phyloP scores from a whole-genome alignment of 176 grass and related monocot species.

The Musa schizocarpa region DNA sequence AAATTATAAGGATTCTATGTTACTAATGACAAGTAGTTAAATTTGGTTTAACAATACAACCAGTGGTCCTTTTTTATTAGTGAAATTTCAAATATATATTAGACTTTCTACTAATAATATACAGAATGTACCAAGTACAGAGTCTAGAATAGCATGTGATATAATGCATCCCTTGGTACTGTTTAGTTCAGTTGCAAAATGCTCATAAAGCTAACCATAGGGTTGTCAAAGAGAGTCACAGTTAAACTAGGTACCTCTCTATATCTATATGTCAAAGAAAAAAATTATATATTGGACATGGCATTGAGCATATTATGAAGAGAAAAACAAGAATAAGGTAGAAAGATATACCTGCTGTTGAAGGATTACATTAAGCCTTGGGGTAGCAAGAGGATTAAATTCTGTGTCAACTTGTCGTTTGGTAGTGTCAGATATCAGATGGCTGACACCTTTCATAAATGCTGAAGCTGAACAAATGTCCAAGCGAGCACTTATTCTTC shows the following conservation, averaged over 20 bases:
- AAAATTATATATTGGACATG: neutral
- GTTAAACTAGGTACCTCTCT: neutral
- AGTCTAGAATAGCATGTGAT: neutral
- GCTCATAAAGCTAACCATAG: neutral
- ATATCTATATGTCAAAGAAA: neutral
- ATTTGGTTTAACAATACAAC: too few relatives aligned
- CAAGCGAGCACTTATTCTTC: slow-evolving; percentile 27
- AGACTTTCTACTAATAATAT: too few relatives aligned
- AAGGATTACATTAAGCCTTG: slow-evolving; percentile 27
- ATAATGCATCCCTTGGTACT: neutral
- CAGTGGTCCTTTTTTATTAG: too few relatives aligned
- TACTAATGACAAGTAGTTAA: too few relatives aligned
- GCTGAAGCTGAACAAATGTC: slow-evolving; percentile 31
- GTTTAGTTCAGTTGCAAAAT: neutral
- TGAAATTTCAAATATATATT: too few relatives aligned
- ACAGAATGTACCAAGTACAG: too few relatives aligned
- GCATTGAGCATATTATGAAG: neutral
- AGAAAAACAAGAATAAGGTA: neutral
- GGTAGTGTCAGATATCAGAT: slow-evolving; percentile 6
- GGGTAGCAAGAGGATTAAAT: slow-evolving; percentile 24
- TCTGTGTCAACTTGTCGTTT: slow-evolving; percentile 14
- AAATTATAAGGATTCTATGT: neutral
- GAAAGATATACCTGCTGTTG: slow-evolving; percentile 27
- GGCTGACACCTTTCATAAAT: slow-evolving; percentile 13
- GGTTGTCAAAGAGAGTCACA: neutral